Percentiles rank a stretch among this genome's conserved stretches.
Evolutionary conservation across 768 basidiomycete species (phyloP).

Genomic region (Boletus patriciae): DNA sequence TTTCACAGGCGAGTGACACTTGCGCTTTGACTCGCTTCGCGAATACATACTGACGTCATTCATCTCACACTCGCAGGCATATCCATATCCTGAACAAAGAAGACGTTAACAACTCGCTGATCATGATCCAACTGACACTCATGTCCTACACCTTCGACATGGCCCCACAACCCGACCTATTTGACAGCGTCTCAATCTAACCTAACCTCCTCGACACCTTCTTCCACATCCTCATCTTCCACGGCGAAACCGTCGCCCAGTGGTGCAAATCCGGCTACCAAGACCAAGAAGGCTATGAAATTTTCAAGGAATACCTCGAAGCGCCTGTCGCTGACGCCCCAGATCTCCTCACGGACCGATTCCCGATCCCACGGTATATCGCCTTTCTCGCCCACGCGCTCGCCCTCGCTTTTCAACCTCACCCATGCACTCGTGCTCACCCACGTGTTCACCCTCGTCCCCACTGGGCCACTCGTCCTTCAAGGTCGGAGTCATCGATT

Average conservation of each 20-base stretch:
- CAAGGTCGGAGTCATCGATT: too few species aligned
- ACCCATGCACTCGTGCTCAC: too few species aligned
- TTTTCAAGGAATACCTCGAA: slow-evolving; percentile 92
- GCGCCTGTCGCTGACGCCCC: slow-evolving; percentile 88
- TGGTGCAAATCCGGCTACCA: slow-evolving; percentile 99
- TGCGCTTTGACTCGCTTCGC: not conserved
- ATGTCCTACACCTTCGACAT: slow-evolving; percentile 98
- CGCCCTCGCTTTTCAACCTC: too few species aligned
- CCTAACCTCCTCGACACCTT: slow-evolving; percentile 89
- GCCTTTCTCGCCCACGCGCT: too few species aligned
- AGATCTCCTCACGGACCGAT: slow-evolving; percentile 95
- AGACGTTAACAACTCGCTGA: slow-evolving; percentile 97
- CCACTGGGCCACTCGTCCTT: too few species aligned
- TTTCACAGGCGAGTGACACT: slow-evolving; percentile 78
- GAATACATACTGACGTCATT: slow-evolving; percentile 3
- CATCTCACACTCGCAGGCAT: slow-evolving; percentile 59
- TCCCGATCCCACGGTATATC: slow-evolving; percentile 90
- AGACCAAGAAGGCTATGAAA: slow-evolving; percentile 98
- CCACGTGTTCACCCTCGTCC: too few species aligned
- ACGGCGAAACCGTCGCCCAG: slow-evolving; percentile 93
- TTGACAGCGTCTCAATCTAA: slow-evolving; percentile 97
- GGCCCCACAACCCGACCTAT: slow-evolving; percentile 86
- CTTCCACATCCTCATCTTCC: slow-evolving; percentile 99
- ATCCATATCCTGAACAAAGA: slow-evolving; percentile 83
- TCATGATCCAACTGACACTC: slow-evolving; percentile 99